Conservation (phyloP, 768 basidiomycete genomes). For the Clathrus columnatus region DNA sequence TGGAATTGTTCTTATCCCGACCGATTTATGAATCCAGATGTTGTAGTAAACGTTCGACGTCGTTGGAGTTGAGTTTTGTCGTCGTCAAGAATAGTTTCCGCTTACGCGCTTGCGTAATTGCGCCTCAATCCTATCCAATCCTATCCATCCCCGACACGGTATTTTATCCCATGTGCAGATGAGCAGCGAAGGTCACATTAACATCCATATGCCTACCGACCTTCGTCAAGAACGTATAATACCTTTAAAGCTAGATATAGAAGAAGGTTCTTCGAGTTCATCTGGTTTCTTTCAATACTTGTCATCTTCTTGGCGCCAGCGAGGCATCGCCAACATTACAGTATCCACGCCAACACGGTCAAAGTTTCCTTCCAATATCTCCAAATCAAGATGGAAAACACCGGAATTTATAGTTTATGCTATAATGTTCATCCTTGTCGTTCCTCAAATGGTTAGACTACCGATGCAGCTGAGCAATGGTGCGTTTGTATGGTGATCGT, state of each 20-base stretch:
- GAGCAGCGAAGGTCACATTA: constrained; percentile 21
- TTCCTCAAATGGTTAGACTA: constrained; percentile 72
- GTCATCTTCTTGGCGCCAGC: constrained; percentile 15
- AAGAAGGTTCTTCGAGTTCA: constrained; percentile 1
- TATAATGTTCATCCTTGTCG: constrained; percentile 43
- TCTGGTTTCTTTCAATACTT: constrained; percentile 10
- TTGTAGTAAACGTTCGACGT: too few relatives aligned
- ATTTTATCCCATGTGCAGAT: constrained; percentile 15
- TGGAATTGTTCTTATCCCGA: too few relatives aligned
- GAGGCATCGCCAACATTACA: constrained; percentile 40
- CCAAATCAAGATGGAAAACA: constrained; percentile 64
- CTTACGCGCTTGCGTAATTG: too few relatives aligned
- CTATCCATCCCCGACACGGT: too few relatives aligned
- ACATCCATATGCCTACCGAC: constrained; percentile 27
- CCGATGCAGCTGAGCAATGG: constrained; percentile 65
- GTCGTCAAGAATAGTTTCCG: too few relatives aligned
- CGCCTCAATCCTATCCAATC: too few relatives aligned
- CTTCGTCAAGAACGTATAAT: constrained; percentile 13
- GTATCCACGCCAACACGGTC: constrained; percentile 43
- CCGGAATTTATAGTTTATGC: constrained; percentile 76
- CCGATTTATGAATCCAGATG: too few relatives aligned
- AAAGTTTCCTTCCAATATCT: constrained; percentile 20
- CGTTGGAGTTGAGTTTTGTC: too few relatives aligned
- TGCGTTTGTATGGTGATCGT: constrained; percentile 34
- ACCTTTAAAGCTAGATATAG: neutral